Percentiles rank a stretch among this genome's conserved stretches.
phyloP scores from a whole-genome alignment of 2,329 filamentous ascomycete genomes.

The Trichoderma aggressivum region DNA sequence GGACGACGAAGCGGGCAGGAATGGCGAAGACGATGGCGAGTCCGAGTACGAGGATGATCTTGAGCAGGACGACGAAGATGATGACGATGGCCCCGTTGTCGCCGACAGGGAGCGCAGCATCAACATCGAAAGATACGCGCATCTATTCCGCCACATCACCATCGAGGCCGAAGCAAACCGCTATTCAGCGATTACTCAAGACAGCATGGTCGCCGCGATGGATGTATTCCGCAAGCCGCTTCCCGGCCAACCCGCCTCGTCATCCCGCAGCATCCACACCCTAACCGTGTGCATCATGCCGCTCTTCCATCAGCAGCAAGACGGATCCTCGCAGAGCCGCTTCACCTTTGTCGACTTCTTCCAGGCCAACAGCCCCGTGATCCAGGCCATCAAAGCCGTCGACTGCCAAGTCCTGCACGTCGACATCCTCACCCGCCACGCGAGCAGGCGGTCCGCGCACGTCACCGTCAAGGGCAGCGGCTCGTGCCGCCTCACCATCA shows the following conservation, averaged over 20 bases:
- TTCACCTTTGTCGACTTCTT: slow-evolving; percentile 41
- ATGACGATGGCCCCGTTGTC: not conserved
- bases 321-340: slow-evolving; percentile 10
- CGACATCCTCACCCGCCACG: slow-evolving; percentile 29
- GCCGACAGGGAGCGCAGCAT: slow-evolving; percentile 23
- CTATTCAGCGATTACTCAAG: slow-evolving; percentile 24
- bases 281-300: slow-evolving; percentile 43
- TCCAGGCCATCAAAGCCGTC: slow-evolving; percentile 32
- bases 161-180: slow-evolving; percentile 45
- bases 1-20: not conserved
- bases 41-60: slow-evolving; percentile 22
- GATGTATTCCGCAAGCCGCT: slow-evolving; percentile 31
- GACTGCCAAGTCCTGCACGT: slow-evolving; percentile 37
- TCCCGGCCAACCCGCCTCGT: not conserved
- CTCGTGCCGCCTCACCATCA: slow-evolving; percentile 18
- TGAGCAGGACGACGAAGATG: not conserved
- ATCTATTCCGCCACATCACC: slow-evolving; percentile 40
- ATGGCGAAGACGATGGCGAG: slow-evolving; percentile 9
- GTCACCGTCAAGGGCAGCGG: not conserved
- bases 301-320: slow-evolving; percentile 10
- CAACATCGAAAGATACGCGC: slow-evolving; percentile 35
- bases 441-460: not conserved
- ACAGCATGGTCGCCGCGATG: slow-evolving; percentile 37
- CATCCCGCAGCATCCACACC: slow-evolving; percentile 35
- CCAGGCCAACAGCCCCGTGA: slow-evolving; percentile 26